Base-by-base conservation (phyloP, 768 basidiomycete species). In the Serendipita indica region DNA sequence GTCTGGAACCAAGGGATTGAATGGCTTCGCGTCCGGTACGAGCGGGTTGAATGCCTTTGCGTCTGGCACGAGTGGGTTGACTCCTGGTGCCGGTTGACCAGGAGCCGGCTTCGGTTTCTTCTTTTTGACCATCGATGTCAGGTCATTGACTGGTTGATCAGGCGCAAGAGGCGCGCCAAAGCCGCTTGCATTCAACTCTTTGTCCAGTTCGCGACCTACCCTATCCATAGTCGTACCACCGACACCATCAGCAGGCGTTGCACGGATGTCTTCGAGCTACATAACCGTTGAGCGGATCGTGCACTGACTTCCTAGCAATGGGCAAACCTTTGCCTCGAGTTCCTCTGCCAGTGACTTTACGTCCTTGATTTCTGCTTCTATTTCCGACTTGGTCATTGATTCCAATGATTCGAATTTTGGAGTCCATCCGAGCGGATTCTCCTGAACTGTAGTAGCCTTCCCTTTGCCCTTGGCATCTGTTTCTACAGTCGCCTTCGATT, bases 211-310 rank as follows among this genome's bases (percentile, higher is more conserved):
- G 62, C 76, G 80, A 14, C 84, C 84, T 18, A 73, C 87, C 60
- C 84, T 65, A n/a, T 76, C 83, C 1, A 85, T 84, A 1, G 85
- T 86, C 33, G 81, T 80, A 33, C 71, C 70, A 22, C 66, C 69
- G 1, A 74, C 66, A 5, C 73, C 67, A 14, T 88, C 79, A 52
- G 79, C 80, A 0, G 91, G 91, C 3, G 82, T 76, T 3, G 82
- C 80, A 71, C 89, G 93, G 32, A 96, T 75, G 65, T 97, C 93
- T 57, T 96, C 93, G 16, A 97, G 83, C 89, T 92, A 61, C n/a
- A 37, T 12, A 13, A 45, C 16, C 7, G 18, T 3, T 16, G 30
- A 18, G 28, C 33, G 27, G 14, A 7, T 14, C 16, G 0, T 5
- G 25, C 16, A 18, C 13, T 6, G 52, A 14, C 33, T 25, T 2